These are phyloP conservation scores for Lipomyces orientalis DNA, from an alignment of 805 yeast species.

Conservation along the genomic window DNA sequence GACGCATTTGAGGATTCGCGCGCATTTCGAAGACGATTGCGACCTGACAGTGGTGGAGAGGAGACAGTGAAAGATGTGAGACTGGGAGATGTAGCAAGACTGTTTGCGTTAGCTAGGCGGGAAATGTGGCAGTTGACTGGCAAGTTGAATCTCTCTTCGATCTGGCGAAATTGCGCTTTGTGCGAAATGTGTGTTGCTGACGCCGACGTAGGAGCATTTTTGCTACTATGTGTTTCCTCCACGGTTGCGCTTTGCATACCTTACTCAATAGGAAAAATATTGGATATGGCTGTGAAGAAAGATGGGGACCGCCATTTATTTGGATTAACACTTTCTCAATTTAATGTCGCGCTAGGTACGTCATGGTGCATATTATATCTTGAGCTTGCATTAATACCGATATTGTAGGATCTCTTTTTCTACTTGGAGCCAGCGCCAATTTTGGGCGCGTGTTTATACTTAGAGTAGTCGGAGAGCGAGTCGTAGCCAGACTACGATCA, in stretches of 20 bases:
- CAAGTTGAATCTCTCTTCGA: slow-evolving; percentile 55
- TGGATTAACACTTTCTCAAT: slow-evolving; percentile 66
- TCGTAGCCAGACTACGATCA: slow-evolving; percentile 83
- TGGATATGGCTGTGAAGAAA: slow-evolving; percentile 66
- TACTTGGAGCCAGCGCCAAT: slow-evolving; percentile 77
- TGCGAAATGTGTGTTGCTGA: neutral
- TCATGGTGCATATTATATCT: slow-evolving; percentile 6
- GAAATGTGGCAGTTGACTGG: slow-evolving; percentile 60
- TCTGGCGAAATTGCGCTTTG: neutral
- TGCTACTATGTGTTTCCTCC: slow-evolving; percentile 70
- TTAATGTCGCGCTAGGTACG: slow-evolving; percentile 64
- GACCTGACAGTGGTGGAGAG: slow-evolving; percentile 1
- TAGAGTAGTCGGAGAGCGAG: slow-evolving; percentile 80
- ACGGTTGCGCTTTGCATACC: slow-evolving; percentile 84
- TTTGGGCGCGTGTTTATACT: slow-evolving; percentile 76
- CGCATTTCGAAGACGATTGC: slow-evolving; percentile 4
- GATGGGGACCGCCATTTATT: slow-evolving; percentile 48
- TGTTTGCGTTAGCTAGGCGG: slow-evolving; percentile 60
- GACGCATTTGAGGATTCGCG: neutral
- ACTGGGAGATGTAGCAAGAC: slow-evolving; percentile 51
- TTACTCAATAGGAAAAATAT: slow-evolving; percentile 77
- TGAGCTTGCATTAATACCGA: neutral
- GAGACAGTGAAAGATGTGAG: slow-evolving; percentile 24
- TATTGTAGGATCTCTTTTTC: slow-evolving; percentile 52
- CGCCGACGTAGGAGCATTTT: slow-evolving; percentile 56